These are phyloP conservation scores for Mycena pura DNA, from an alignment of 768 basidiomycete genomes.

Conservation along the genomic window DNA sequence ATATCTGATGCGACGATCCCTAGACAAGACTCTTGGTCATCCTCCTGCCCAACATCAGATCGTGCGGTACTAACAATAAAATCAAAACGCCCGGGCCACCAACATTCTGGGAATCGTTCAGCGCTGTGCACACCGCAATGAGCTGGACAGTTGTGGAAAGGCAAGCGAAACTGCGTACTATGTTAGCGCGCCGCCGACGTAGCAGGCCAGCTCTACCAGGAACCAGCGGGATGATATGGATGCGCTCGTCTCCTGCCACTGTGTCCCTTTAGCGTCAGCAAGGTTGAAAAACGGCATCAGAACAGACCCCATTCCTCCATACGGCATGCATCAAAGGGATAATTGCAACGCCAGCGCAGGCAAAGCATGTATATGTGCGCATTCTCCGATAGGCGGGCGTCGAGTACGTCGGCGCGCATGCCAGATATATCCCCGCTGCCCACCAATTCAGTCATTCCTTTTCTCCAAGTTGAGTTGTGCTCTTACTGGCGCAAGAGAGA, in stretches of 20 bases:
- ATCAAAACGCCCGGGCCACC: constrained; percentile 4
- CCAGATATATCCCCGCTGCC: constrained; percentile 17
- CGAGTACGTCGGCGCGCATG: constrained; percentile 11
- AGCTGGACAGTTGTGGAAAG: too few species aligned
- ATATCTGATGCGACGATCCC: constrained; percentile 21
- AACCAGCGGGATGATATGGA: too few species aligned
- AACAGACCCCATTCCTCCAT: constrained; percentile 1
- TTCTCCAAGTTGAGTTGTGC: too few species aligned
- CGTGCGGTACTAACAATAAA: neutral
- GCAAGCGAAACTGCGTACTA: constrained; percentile 14
- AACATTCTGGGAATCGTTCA: constrained; percentile 14
- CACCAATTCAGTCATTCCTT: neutral
- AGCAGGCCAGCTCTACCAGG: neutral
- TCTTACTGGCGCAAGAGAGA: constrained; percentile 7
- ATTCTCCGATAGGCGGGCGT: constrained; percentile 10
- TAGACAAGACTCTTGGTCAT: too few species aligned
- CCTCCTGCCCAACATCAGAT: too few species aligned
- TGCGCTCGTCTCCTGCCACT: constrained; percentile 1
- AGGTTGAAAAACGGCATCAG: too few species aligned
- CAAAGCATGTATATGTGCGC: constrained; percentile 23
- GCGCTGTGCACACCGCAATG: neutral
- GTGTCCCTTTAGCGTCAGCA: too few species aligned
- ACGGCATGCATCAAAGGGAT: constrained; percentile 14
- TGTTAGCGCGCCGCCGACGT: constrained; percentile 13
- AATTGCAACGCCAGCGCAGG: constrained; percentile 7